Conservation (phyloP, 768 basidiomycete genomes). For the Agaricus sinodeliciosus region DNA sequence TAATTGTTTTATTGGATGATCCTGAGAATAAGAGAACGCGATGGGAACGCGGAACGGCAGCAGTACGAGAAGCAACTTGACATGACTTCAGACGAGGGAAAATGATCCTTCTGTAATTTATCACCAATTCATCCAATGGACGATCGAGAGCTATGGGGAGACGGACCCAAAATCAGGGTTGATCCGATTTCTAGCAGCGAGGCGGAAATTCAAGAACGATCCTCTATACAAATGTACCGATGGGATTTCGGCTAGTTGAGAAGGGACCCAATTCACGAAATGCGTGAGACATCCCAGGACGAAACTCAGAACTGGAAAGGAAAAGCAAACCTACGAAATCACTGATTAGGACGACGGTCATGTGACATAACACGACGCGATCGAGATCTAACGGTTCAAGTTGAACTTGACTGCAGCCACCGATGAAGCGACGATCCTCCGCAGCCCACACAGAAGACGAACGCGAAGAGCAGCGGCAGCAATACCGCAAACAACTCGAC, state of each 20-base stretch:
- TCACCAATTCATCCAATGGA: conserved; percentile 87
- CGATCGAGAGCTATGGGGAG: conserved; percentile 70
- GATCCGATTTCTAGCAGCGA: conserved; percentile 75
- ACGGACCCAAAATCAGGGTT: conserved; percentile 66
- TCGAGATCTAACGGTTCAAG: neutral
- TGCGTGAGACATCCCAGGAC: too few species aligned
- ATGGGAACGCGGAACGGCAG: conserved; percentile 27
- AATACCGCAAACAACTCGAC: conserved; percentile 33
- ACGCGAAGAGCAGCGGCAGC: conserved; percentile 28
- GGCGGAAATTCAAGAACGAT: conserved; percentile 76
- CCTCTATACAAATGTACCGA: conserved; percentile 51
- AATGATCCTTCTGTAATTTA: conserved; percentile 86
- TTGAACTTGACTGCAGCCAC: neutral
- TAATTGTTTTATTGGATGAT: too few species aligned
- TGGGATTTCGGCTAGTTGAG: too few species aligned
- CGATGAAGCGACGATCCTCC: conserved; percentile 4
- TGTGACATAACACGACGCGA: conserved; percentile 4
- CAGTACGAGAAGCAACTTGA: conserved; percentile 34
- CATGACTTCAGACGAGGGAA: conserved; percentile 58
- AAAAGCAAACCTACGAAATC: too few species aligned
- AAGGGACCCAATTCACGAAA: too few species aligned
- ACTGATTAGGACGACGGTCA: neutral
- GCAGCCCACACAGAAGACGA: neutral
- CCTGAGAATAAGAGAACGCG: too few species aligned
- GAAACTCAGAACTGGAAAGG: too few species aligned